Conservation (phyloP, 768 basidiomycete genomes). For the Amanita fuliginea region DNA sequence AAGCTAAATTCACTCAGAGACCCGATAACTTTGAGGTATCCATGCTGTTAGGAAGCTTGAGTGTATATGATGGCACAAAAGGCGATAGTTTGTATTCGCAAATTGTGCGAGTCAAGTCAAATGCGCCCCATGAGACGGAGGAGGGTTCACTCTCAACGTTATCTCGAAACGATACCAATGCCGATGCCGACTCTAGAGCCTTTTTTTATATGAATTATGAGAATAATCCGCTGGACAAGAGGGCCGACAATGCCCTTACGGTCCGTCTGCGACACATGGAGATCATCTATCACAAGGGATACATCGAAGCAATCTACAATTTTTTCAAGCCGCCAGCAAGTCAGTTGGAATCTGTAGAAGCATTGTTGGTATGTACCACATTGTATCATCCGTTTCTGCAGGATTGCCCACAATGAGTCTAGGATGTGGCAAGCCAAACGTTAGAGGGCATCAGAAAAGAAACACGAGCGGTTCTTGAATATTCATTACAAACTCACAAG, state of each 20-base stretch:
- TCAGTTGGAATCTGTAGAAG: conserved; percentile 92
- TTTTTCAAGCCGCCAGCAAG: conserved; percentile 94
- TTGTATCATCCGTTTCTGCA: neutral
- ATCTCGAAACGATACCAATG: conserved; percentile 7
- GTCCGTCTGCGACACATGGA: conserved; percentile 93
- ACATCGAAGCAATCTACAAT: conserved; percentile 81
- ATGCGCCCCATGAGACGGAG: conserved; percentile 10
- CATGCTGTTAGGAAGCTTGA: conserved; percentile 75
- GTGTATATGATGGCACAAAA: conserved; percentile 89
- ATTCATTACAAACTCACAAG: conserved; percentile 87
- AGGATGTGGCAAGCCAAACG: conserved; percentile 89
- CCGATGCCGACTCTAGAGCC: conserved; percentile 28
- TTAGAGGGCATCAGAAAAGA: conserved; percentile 90
- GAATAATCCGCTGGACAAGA: conserved; percentile 81
- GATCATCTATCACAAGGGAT: conserved; percentile 90
- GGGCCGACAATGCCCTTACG: conserved; percentile 84
- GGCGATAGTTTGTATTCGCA: conserved; percentile 71
- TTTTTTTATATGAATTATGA: conserved; percentile 93
- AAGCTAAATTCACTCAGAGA: conserved; percentile 75
- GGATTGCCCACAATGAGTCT: conserved; percentile 6
- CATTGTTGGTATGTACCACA: conserved; percentile 57
- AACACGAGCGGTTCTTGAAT: conserved; percentile 88
- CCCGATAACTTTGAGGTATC: conserved; percentile 81
- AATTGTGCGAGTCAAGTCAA: conserved; percentile 65
- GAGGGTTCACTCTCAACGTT: conserved; percentile 7